Evolutionary conservation across 192 early-diverging fungal genomes (phyloP), one percentile per base, ranked within the genome.

Genomic region (Coemansia reversa): DNA sequence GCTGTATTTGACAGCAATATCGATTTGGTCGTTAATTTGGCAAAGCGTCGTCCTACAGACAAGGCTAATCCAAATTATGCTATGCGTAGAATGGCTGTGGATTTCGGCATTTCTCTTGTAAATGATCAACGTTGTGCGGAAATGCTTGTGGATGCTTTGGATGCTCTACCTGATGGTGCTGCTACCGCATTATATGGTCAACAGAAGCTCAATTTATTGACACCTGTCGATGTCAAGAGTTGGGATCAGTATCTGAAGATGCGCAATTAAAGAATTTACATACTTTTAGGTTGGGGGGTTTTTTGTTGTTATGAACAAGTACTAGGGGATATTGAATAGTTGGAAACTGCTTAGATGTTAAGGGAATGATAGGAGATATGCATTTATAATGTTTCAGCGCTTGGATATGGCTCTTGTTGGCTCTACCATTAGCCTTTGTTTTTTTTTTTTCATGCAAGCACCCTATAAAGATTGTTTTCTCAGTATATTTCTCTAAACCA

Each of bases 81-180:
- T 29, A 88, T 89, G 64, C 90, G 97, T 61, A 86, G 97, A 70
- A 92, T 94, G 73, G 97, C 95, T 48, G 93, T 99, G 2, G 97
- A 99, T 72, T 93, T 96, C 76, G 93, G 91, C 22, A 91, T 99
- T 61, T 94, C 97, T 14, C 77, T 99, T 23, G 89, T 99, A 64
- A 99, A 95, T 58, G 95, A 99, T 71, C 84, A 91, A 80, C 89
- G 96, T 67, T 94, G 93, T 72, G 95, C 94, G 42, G 89, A 89
- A 64, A 74, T 99, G 75, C 95, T 99, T 58, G 90, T 94, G 27
- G 93, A 99, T 71, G 86, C 95, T 2, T 65, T 93, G 7, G 80
- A 77, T 48, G 85, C 84, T 48, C 79, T 83, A 51, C 81, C 63
- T 51, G 65, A 61, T 58, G 83, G 74, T 70, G 53, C 70, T 5